A percentile compares a stretch with the other conserved stretches of the same genome.
Conservation (phyloP, 768 basidiomycete genomes). For the Hericium erinaceus region DNA sequence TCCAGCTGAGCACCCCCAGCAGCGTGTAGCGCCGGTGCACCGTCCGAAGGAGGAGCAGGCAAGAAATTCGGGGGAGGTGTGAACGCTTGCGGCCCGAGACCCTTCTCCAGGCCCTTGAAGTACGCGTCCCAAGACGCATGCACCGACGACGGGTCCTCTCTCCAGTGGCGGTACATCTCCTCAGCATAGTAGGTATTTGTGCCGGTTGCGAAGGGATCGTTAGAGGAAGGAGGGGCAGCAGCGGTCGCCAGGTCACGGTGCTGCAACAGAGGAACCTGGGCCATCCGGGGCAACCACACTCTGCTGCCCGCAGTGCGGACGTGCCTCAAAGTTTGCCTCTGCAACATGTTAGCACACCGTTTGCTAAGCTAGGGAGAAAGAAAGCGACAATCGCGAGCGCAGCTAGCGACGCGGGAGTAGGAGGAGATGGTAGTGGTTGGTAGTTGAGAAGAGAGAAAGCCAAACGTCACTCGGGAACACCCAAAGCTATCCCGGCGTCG, state of each 20-base stretch:
- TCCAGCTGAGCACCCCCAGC: conserved; percentile 71
- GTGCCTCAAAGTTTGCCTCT: conserved; percentile 28
- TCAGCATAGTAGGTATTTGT: conserved; percentile 94
- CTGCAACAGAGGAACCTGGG: conserved; percentile 12
- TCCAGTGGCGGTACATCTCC: conserved; percentile 94
- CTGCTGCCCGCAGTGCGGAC: conserved; percentile 23
- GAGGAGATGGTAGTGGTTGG: background rate
- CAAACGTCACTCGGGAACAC: background rate
- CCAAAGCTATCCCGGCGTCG: background rate
- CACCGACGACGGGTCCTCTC: conserved; percentile 82
- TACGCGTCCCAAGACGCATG: conserved; percentile 94
- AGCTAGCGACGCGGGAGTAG: background rate
- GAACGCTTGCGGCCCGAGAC: conserved; percentile 78
- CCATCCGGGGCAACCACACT: conserved; percentile 11
- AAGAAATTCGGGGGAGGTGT: conserved; percentile 71
- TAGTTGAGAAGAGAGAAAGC: background rate
- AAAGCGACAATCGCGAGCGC: background rate
- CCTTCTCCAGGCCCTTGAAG: conserved; percentile 88
- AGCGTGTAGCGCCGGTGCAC: conserved; percentile 67
- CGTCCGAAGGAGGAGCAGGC: conserved; percentile 60
- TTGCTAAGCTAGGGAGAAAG: background rate
- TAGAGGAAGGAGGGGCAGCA: conserved; percentile 50
- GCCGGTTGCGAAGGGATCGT: conserved; percentile 86
- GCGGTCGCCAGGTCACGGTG: conserved; percentile 38
- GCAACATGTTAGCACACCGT: conserved; percentile 23